These are phyloP conservation scores for Lactarius trivialis DNA, from an alignment of 768 basidiomycete genomes.

Conservation along the genomic window DNA sequence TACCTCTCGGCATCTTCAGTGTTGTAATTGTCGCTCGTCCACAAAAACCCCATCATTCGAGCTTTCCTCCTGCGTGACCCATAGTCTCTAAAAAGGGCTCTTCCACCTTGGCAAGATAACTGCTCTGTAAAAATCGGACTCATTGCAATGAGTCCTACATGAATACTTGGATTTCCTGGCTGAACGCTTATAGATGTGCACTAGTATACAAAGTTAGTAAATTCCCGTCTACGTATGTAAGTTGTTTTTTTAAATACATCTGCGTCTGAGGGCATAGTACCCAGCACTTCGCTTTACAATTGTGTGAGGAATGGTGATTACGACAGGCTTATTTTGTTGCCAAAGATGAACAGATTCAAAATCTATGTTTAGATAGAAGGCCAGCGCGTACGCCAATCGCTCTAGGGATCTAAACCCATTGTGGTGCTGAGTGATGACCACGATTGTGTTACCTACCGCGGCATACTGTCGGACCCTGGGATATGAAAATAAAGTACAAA, in stretches of 20 bases:
- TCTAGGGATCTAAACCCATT: neutral
- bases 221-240: neutral
- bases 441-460: neutral
- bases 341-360: neutral
- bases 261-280: too few relatives aligned
- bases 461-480: too few relatives aligned
- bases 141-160: neutral
- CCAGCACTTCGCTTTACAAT: neutral
- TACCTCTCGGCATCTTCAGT: slow-evolving; percentile 33
- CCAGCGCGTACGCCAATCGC: neutral
- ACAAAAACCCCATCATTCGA: slow-evolving; percentile 30
- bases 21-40: slow-evolving; percentile 25
- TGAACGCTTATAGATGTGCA: neutral
- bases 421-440: neutral
- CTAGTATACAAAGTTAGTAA: neutral
- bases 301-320: neutral
- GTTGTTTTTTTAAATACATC: neutral
- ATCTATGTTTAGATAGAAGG: neutral
- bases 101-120: neutral
- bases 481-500: too few relatives aligned
- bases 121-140: neutral
- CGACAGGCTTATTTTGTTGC: neutral
- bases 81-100: neutral
- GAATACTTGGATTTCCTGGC: neutral
- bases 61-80: slow-evolving; percentile 27